Evolutionary conservation across 331 rosid species (phyloP).

Genomic region (Malus hybrid): DNA sequence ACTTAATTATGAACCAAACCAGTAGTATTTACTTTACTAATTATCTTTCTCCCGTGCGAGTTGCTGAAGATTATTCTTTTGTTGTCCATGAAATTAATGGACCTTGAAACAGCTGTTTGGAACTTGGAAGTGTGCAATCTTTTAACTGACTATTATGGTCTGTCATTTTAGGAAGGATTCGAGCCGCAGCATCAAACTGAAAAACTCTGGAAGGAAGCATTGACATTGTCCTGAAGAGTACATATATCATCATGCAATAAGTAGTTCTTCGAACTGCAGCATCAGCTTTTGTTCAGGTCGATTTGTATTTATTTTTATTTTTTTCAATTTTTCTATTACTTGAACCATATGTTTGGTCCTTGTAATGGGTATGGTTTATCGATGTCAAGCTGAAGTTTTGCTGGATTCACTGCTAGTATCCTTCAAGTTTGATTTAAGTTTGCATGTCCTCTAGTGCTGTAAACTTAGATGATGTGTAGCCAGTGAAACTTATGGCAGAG

Average conservation of each 20-base stretch:
- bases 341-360: constrained; percentile 29
- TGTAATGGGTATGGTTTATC: constrained; percentile 20
- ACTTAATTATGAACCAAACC: not conserved
- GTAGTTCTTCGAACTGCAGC: constrained; percentile 33
- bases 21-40: not conserved
- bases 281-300: constrained; percentile 37
- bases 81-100: not conserved
- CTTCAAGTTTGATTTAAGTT: not conserved
- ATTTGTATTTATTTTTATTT: too few species aligned
- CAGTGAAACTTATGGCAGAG: constrained; percentile 24
- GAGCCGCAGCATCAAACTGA: constrained; percentile 46
- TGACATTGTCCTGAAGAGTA: constrained; percentile 22
- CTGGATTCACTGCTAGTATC: constrained; percentile 6
- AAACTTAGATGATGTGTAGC: constrained; percentile 24
- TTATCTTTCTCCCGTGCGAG: not conserved
- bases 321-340: constrained; percentile 5
- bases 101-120: not conserved
- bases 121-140: not conserved
- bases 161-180: constrained; percentile 44
- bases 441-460: constrained; percentile 21
- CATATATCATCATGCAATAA: constrained; percentile 39
- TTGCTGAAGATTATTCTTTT: not conserved
- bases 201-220: constrained; percentile 12
- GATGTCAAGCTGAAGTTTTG: constrained; percentile 21
- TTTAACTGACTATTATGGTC: constrained; percentile 16